Conservation (phyloP, 2,329 filamentous ascomycete species). For the Penicillium sp. region DNA sequence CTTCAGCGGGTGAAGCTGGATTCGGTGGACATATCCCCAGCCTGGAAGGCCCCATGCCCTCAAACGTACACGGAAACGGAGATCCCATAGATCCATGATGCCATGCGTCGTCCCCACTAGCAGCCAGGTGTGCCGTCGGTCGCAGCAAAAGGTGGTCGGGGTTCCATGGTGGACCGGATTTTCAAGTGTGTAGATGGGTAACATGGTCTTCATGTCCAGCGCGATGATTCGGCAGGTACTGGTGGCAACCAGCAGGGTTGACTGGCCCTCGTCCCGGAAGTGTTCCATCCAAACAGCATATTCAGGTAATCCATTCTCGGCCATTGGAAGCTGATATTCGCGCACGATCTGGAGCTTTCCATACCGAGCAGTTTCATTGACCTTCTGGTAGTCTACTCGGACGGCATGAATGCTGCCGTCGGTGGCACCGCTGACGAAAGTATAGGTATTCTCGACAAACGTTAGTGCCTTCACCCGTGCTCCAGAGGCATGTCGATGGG, state of each 20-base stretch:
- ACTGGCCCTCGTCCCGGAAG: constrained; percentile 74
- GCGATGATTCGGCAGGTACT: constrained; percentile 78
- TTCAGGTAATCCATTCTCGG: constrained; percentile 52
- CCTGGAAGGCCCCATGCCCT: constrained; percentile 85
- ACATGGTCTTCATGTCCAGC: constrained; percentile 84
- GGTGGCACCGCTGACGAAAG: constrained; percentile 82
- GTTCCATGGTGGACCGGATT: constrained; percentile 90
- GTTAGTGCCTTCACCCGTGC: constrained; percentile 74
- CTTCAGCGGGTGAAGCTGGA: constrained; percentile 72
- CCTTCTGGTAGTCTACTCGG: constrained; percentile 65
- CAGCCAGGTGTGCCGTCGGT: constrained; percentile 83
- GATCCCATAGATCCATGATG: constrained; percentile 88
- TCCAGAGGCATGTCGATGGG: constrained; percentile 68
- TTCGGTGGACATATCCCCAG: constrained; percentile 71
- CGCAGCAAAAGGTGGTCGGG: constrained; percentile 85
- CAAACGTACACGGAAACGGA: constrained; percentile 85
- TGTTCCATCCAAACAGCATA: constrained; percentile 88
- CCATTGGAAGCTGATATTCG: constrained; percentile 64
- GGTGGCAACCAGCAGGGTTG: constrained; percentile 80
- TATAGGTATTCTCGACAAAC: constrained; percentile 91
- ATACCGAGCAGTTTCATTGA: constrained; percentile 63
- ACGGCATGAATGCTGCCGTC: constrained; percentile 90
- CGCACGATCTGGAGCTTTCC: constrained; percentile 71
- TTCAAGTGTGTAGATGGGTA: constrained; percentile 69
- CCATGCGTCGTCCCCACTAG: constrained; percentile 89